Percentiles rank a stretch among this genome's conserved stretches.
phyloP scores from a whole-genome alignment of 2,329 filamentous ascomycete species.

The Colletotrichum falcatum region DNA sequence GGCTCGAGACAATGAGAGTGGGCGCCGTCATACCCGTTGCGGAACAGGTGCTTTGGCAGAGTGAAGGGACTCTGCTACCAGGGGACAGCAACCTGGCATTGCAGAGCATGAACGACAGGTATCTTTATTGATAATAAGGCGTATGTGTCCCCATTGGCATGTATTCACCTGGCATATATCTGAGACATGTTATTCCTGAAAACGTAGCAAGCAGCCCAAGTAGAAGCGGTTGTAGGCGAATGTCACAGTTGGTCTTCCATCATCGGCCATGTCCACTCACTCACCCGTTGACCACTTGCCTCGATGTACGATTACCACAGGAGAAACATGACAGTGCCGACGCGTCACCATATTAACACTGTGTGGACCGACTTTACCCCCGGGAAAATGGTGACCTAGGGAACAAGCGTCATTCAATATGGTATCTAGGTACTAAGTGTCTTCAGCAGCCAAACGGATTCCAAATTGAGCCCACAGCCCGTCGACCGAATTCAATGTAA shows the following conservation, averaged over 20 bases:
- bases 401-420: constrained; percentile 6
- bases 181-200: no score
- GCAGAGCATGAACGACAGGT: constrained; percentile 17
- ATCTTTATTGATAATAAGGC: neutral
- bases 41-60: constrained; percentile 18
- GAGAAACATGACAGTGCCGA: neutral
- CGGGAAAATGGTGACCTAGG: constrained; percentile 3
- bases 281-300: neutral
- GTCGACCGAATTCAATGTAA: neutral
- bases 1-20: neutral
- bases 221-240: neutral
- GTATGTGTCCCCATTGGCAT: neutral
- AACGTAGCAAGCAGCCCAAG: neutral
- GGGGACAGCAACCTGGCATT: constrained; percentile 4
- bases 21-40: neutral
- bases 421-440: neutral
- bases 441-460: neutral
- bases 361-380: neutral
- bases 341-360: neutral
- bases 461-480: neutral
- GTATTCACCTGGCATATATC: neutral
- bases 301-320: neutral
- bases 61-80: neutral
- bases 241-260: neutral
- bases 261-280: no score